Percentiles rank a stretch among this genome's conserved stretches.
Conservation (phyloP, 1,284 basidiomycete genomes). For the Cutaneotrichosporon curvatum region DNA sequence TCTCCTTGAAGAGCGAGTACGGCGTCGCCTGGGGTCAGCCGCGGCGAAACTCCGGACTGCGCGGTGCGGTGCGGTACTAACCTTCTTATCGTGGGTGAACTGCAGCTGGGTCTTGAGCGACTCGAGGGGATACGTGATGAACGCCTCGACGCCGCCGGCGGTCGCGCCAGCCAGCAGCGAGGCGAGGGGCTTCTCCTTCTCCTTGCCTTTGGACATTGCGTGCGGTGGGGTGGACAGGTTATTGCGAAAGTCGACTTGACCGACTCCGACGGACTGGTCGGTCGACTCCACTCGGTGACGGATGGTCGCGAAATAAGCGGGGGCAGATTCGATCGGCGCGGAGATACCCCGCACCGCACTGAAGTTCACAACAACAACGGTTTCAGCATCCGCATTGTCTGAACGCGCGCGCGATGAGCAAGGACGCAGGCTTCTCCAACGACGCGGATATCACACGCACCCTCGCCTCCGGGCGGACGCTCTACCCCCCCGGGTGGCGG, state of each 20-base stretch:
- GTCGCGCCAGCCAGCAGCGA: constrained; percentile 84
- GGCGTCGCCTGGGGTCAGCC: constrained; percentile 57
- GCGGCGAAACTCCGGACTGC: background rate
- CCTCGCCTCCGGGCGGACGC: constrained; percentile 14
- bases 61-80: constrained; percentile 15
- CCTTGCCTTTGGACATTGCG: constrained; percentile 26
- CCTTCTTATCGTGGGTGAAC: constrained; percentile 41
- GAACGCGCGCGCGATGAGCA: background rate
- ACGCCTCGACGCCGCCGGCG: constrained; percentile 83
- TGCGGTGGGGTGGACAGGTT: background rate
- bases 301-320: no score
- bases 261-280: background rate
- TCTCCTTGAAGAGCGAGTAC: constrained; percentile 61
- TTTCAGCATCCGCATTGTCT: background rate
- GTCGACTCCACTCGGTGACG: background rate
- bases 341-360: background rate
- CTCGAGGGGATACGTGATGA: constrained; percentile 66
- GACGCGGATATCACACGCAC: constrained; percentile 7
- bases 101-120: constrained; percentile 66
- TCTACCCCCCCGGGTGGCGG: constrained; percentile 36
- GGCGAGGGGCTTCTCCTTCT: constrained; percentile 62
- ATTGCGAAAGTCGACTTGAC: background rate
- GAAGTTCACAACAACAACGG: background rate
- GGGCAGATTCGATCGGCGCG: no score
- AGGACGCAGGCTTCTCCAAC: background rate